Evolutionary conservation across 73 alveolate species (phyloP), one percentile per base, ranked within the genome.

Genomic region (Diophrys appendiculata): DNA sequence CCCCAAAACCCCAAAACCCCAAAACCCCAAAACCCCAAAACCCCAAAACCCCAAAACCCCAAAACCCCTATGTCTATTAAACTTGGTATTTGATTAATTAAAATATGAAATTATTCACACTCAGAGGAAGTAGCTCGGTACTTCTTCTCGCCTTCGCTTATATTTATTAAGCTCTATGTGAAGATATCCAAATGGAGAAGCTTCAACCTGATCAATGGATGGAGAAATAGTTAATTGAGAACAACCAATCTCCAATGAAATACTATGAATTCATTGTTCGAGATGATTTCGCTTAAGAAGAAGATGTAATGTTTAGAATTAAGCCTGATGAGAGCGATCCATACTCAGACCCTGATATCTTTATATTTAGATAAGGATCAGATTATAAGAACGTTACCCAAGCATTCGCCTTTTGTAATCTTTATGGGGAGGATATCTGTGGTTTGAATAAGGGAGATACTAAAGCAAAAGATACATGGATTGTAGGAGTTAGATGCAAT

Each of bases 361-460:
- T 11, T 18, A 43, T 43, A 5, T 43, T 43, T 43, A 43, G 18
- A 18, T 5, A 43, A 11, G 5, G n/a, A 43, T 5, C 60, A 5
- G 18, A 43, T 18, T 43, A 43, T 18, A 43, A 43, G 60, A 43
- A 43, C 60, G 18, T 43, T 18, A 43, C 60, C 18, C n/a, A 43
- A 18, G 60, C 60, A 11, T 23, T 11, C 23, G 72, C 29, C n/a
- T 33, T 52, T 18, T 76, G 84, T 28, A 60, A 56, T 1, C 28
- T 26, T 24, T 76, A 55, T 28, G 84, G 84, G 29, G 77, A 76
- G 43, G 84, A 76, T 56, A 55, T 55, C 14, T 76, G 84, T 29
- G 56, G 53, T 29, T 23, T 76, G 22, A 29, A 54, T 29, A 29
- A 76, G 14, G 30, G 29, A 27, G 71, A 54, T n/a, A 33, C n/a